Conservation (phyloP, 2,329 filamentous ascomycete species). For the Botrytis fragariae region DNA sequence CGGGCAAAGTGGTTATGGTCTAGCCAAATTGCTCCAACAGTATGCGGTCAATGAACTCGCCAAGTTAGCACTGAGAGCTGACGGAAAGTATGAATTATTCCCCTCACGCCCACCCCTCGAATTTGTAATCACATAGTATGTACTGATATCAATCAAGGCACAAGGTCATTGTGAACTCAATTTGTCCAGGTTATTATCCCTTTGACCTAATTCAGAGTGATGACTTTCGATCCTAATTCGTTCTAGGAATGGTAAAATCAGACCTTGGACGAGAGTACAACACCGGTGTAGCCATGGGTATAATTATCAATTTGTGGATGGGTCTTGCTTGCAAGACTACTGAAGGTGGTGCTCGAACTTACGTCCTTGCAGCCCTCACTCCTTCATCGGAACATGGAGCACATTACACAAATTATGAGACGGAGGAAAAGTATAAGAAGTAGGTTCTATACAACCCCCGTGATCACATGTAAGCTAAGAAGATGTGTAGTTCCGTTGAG, state of each 20-base stretch:
- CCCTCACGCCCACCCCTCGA: not conserved
- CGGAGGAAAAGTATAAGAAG: constrained; percentile 31
- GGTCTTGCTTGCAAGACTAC: constrained; percentile 32
- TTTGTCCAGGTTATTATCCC: constrained; percentile 28
- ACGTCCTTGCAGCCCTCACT: constrained; percentile 35
- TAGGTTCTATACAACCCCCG: constrained; percentile 22
- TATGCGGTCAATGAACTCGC: constrained; percentile 33
- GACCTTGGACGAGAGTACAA: constrained; percentile 31
- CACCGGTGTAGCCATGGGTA: constrained; percentile 24
- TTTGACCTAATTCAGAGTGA: not conserved
- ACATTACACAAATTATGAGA: constrained; percentile 30
- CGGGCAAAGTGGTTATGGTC: constrained; percentile 26
- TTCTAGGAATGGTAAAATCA: constrained; percentile 29
- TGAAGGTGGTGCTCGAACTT: constrained; percentile 37
- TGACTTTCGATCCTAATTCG: constrained; percentile 1
- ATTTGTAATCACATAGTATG: not conserved
- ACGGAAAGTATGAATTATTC: constrained; percentile 25
- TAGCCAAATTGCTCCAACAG: constrained; percentile 33
- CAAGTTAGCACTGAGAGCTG: constrained; percentile 25
- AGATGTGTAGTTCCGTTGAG: constrained; percentile 23
- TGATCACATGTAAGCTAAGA: constrained; percentile 1
- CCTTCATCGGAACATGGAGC: constrained; percentile 32
- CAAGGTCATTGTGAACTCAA: constrained; percentile 30
- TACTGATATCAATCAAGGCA: constrained; percentile 21
- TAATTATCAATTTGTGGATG: constrained; percentile 25